A percentile compares a stretch with the other conserved stretches of the same genome.
Evolutionary conservation across 306 rosid genomes (phyloP).

Genomic region (Begonia masoniana): DNA sequence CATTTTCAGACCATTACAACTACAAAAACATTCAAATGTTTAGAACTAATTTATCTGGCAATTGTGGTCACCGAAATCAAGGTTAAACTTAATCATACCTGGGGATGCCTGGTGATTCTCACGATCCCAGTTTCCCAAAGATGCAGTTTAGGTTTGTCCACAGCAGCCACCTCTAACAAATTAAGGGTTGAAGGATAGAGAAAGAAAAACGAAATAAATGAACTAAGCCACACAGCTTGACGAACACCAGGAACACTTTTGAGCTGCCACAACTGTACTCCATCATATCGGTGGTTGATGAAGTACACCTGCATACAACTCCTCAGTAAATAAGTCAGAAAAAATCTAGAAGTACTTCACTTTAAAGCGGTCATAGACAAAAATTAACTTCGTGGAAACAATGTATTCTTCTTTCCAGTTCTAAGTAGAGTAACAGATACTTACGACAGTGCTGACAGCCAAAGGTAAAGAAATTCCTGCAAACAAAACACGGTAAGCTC

Average conservation of each 20-base stretch:
- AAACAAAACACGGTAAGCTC: conserved; percentile 87
- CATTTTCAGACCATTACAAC: no score
- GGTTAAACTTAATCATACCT: conserved; percentile 26
- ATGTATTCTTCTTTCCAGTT: no score
- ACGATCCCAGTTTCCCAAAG: conserved; percentile 95
- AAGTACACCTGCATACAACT: conserved; percentile 64
- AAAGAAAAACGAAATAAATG: conserved; percentile 66
- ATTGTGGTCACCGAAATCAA: no score
- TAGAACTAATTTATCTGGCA: no score
- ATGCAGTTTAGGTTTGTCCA: conserved; percentile 95
- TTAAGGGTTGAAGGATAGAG: conserved; percentile 90
- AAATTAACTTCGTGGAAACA: no score
- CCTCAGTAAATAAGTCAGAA: conserved; percentile 16
- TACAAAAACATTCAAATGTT: no score
- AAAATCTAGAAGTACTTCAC: no score
- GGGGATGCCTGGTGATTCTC: conserved; percentile 95
- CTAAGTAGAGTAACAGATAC: conserved; percentile 14
- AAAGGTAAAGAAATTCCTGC: conserved; percentile 80
- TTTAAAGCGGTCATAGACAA: no score
- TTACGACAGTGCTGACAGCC: conserved; percentile 81
- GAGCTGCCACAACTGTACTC: conserved; percentile 82
- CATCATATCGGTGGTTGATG: conserved; percentile 88
- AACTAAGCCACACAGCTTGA: conserved; percentile 74
- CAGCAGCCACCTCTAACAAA: conserved; percentile 93
- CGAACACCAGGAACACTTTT: conserved; percentile 56